Evolutionary conservation across 2,329 filamentous ascomycete genomes (phyloP).

Genomic region (Onygenales sp.): DNA sequence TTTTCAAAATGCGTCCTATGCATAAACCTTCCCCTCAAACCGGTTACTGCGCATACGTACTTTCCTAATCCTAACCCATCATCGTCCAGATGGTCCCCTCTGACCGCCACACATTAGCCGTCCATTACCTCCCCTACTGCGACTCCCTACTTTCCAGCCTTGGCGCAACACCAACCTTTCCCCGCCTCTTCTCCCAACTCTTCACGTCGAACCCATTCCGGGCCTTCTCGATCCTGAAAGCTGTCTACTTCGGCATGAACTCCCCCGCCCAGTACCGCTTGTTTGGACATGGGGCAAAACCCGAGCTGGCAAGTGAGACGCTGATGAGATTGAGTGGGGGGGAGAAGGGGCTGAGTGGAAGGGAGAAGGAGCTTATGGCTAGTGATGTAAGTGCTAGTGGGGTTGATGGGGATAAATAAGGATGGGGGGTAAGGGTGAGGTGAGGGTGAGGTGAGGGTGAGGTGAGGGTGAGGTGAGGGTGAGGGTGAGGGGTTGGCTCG

Average conservation of each 20-base stretch:
- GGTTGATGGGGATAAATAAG: neutral
- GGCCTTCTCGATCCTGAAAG: constrained; percentile 19
- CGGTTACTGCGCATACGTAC: too few species aligned
- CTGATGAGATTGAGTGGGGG: constrained; percentile 20
- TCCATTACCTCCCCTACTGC: constrained; percentile 22
- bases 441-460: neutral
- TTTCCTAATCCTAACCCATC: neutral
- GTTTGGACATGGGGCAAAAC: constrained; percentile 22
- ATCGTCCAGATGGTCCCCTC: constrained; percentile 19
- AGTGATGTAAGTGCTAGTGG: neutral
- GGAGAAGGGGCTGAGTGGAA: constrained; percentile 15
- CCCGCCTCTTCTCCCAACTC: constrained; percentile 17
- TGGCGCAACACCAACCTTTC: constrained; percentile 23
- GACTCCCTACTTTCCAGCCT: constrained; percentile 25
- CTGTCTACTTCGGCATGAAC: constrained; percentile 29
- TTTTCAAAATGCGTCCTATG: neutral
- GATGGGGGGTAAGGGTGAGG: neutral
- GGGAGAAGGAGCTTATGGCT: constrained; percentile 12
- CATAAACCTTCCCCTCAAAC: too few species aligned
- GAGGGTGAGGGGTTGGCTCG: too few species aligned
- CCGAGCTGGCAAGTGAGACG: constrained; percentile 23
- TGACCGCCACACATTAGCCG: constrained; percentile 21
- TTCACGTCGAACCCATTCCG: constrained; percentile 18
- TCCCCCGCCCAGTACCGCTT: constrained; percentile 28
- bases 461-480: too few species aligned